Base-by-base conservation (phyloP, 2,329 filamentous ascomycete species). In the Ascochyta koolunga region DNA sequence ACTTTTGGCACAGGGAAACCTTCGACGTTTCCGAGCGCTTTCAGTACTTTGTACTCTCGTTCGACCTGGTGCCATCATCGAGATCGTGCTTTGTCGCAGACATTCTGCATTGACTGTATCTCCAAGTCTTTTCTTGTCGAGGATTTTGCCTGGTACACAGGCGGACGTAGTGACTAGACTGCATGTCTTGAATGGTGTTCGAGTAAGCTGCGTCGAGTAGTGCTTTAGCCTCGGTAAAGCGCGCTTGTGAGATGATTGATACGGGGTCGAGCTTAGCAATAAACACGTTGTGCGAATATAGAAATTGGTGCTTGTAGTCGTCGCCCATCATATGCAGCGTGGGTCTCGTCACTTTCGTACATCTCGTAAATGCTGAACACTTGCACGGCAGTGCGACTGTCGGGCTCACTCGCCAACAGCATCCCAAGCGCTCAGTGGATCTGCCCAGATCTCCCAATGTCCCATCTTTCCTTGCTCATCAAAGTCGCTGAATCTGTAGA, bases 1-100 rank as follows among this genome's bases (percentile, higher is more conserved):
- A 90, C 86, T 72, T 84, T 88, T 3, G 93, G 93, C 0, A 96
- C 91, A 0, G 93, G 90, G 10, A 97, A 91, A 67, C 89, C 86
- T n/a, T 90, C 93, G 38, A 77, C 78, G 50, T 84, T 83, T 5
- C 69, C 69, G 19, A 98, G 83, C 2, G 93, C 92, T 73, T 90
- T 85, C 70, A 98, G 87, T 65, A 97, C 89, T 69, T 88, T 87
- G 78, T 93, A 95, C 78, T 98, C 93, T 67, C 95, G 89, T 79
- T 98, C 93, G 67, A 98, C 92, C 75, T 93, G 89, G 80, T 98
- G 95, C 10, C 51, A 44, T 73, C 65, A 47, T 72, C 61, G 21
- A 74, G 69, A 27, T 69, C 66, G 50, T 74, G 53, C 43, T 65
- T 62, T 18, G 52, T 45, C 25, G 35, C 21, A 35, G 27, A 29